phyloP scores from a whole-genome alignment of 2,329 filamentous ascomycete species.

The Cladophialophora chaetospira region DNA sequence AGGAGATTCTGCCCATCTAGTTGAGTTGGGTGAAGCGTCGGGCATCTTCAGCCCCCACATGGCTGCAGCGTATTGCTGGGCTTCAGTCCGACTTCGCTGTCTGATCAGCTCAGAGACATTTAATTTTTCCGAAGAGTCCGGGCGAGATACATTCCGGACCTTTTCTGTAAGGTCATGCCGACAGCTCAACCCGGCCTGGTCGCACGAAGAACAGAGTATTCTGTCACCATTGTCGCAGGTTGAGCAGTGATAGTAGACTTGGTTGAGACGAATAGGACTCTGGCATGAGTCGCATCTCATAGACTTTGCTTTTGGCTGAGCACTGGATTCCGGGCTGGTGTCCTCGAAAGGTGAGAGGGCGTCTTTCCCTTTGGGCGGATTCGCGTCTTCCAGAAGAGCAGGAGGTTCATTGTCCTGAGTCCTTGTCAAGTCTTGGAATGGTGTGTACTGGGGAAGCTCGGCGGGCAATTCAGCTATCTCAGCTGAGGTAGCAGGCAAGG shows the following conservation, averaged over 20 bases:
- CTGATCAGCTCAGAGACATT: not conserved
- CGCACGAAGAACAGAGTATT: constrained; percentile 31
- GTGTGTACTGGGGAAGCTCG: constrained; percentile 28
- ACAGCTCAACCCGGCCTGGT: constrained; percentile 30
- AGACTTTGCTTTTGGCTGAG: constrained; percentile 16
- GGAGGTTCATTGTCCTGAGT: constrained; percentile 24
- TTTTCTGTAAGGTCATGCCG: constrained; percentile 30
- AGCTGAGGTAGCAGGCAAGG: constrained; percentile 5
- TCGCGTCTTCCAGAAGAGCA: constrained; percentile 15
- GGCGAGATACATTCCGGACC: constrained; percentile 26
- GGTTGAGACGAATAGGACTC: constrained; percentile 28
- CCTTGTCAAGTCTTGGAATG: constrained; percentile 26
- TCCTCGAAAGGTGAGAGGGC: not conserved
- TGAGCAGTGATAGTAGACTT: constrained; percentile 32
- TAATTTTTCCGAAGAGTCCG: not conserved
- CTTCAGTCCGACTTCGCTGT: constrained; percentile 14
- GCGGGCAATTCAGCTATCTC: constrained; percentile 29
- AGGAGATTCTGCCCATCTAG: not conserved
- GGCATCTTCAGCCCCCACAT: constrained; percentile 14
- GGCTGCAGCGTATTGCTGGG: constrained; percentile 19
- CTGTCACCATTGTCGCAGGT: constrained; percentile 32
- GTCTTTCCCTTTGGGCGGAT: constrained; percentile 7
- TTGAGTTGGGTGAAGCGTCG: not conserved
- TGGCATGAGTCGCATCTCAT: constrained; percentile 34
- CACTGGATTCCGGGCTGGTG: not conserved